Percentiles rank a stretch among this genome's conserved stretches.
These are phyloP conservation scores for Zygotorulaspora danielsina DNA, from an alignment of 805 yeast species.

Conservation along the genomic window DNA sequence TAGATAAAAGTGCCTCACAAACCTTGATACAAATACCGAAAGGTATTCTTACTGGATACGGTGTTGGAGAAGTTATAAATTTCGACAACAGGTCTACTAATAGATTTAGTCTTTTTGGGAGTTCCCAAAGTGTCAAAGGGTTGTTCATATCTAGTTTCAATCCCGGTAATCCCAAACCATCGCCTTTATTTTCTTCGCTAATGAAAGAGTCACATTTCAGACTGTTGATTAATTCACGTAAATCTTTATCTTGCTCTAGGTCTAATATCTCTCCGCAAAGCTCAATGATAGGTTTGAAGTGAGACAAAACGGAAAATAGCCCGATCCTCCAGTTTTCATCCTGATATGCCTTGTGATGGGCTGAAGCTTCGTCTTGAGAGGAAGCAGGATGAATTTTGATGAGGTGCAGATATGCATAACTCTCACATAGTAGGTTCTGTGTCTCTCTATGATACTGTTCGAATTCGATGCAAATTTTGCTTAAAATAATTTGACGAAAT, in stretches of 20 bases:
- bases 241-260: constrained; percentile 51
- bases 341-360: constrained; percentile 35
- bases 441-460: constrained; percentile 39
- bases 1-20: constrained; percentile 50
- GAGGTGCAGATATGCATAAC: constrained; percentile 53
- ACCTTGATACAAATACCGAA: constrained; percentile 52
- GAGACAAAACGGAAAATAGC: constrained; percentile 46
- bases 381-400: constrained; percentile 51
- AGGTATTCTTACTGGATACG: constrained; percentile 56
- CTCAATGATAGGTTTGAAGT: constrained; percentile 50
- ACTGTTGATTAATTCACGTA: constrained; percentile 38
- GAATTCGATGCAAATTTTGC: constrained; percentile 37
- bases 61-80: constrained; percentile 50
- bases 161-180: constrained; percentile 40
- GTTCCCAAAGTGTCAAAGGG: constrained; percentile 47
- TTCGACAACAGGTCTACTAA: constrained; percentile 45
- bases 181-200: constrained; percentile 8
- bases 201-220: constrained; percentile 36
- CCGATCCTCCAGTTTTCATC: constrained; percentile 47
- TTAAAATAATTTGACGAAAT: constrained; percentile 45
- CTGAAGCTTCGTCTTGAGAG: constrained; percentile 28
- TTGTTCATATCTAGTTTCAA: constrained; percentile 57
- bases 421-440: constrained; percentile 42
- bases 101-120: constrained; percentile 48
- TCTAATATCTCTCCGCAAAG: constrained; percentile 58